Evolutionary conservation across 306 rosid genomes (phyloP).

Genomic region (Prunus davidiana): DNA sequence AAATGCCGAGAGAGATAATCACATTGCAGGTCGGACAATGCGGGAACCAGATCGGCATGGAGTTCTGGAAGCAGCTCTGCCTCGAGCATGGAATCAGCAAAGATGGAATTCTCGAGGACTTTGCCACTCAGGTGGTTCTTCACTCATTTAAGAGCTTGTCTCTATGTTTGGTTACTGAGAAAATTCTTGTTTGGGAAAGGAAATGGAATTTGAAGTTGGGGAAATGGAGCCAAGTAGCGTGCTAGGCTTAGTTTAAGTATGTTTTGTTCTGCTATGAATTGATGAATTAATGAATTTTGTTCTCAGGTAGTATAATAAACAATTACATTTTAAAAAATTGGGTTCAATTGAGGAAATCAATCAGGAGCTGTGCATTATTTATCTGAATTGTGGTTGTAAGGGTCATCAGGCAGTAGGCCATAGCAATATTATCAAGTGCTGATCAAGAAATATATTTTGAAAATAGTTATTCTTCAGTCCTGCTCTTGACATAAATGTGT

Average conservation of each 20-base stretch:
- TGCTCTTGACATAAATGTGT: neutral
- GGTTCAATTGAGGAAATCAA: neutral
- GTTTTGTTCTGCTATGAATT: neutral
- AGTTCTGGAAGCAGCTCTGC: slow-evolving; percentile 99
- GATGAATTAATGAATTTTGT: neutral
- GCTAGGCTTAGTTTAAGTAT: neutral
- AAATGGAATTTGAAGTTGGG: neutral
- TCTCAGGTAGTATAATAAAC: neutral
- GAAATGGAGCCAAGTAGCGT: neutral
- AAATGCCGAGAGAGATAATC: slow-evolving; percentile 93
- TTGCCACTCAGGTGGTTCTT: slow-evolving; percentile 93
- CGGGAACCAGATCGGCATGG: slow-evolving; percentile 99
- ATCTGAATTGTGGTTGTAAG: neutral
- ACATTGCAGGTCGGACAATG: slow-evolving; percentile 98
- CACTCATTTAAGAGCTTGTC: neutral
- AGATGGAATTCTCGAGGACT: slow-evolving; percentile 97
- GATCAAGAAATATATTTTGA: neutral
- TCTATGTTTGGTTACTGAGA: neutral
- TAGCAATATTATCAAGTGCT: neutral
- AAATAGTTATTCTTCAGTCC: neutral
- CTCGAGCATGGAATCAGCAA: slow-evolving; percentile 98
- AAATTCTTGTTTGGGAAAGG: neutral
- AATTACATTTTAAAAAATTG: no score
- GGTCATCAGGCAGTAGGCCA: neutral
- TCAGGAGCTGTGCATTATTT: neutral